These are phyloP conservation scores for Earliella scabrosa DNA, from an alignment of 1,284 basidiomycete genomes.

Conservation along the genomic window DNA sequence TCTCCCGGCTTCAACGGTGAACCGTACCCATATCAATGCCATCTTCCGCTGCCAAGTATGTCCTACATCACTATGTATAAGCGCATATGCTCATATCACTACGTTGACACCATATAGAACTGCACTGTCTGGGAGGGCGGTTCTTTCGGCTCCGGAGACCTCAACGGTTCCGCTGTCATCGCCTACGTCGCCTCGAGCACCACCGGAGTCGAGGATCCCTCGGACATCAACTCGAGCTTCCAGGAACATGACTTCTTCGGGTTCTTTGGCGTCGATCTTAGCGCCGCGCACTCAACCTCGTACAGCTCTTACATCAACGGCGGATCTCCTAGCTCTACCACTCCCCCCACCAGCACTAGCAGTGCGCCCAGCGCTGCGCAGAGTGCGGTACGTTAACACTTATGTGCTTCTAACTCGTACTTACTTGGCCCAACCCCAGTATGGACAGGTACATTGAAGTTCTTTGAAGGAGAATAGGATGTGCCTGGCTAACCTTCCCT, in stretches of 20 bases:
- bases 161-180: slow-evolving; percentile 30
- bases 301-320: slow-evolving; percentile 30
- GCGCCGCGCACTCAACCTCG: slow-evolving; percentile 27
- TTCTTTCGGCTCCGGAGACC: slow-evolving; percentile 31
- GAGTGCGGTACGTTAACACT: slow-evolving; percentile 23
- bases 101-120: slow-evolving; percentile 23
- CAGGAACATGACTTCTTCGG: slow-evolving; percentile 34
- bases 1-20: slow-evolving; percentile 31
- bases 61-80: background rate
- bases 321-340: slow-evolving; percentile 16
- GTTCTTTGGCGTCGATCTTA: slow-evolving; percentile 35
- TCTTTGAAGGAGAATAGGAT: too few species aligned
- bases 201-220: slow-evolving; percentile 29
- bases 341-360: slow-evolving; percentile 21
- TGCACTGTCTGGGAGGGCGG: slow-evolving; percentile 34
- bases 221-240: slow-evolving; percentile 32
- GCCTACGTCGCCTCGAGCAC: slow-evolving; percentile 33
- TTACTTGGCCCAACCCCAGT: slow-evolving; percentile 8
- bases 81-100: background rate
- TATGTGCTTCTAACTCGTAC: background rate
- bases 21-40: slow-evolving; percentile 36
- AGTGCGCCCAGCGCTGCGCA: slow-evolving; percentile 25
- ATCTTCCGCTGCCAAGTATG: slow-evolving; percentile 36
- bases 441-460: slow-evolving; percentile 25
- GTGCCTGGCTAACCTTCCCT: background rate